Base-by-base conservation (phyloP, 352 stramenopile species). In the Phytophthora niederhauseri region DNA sequence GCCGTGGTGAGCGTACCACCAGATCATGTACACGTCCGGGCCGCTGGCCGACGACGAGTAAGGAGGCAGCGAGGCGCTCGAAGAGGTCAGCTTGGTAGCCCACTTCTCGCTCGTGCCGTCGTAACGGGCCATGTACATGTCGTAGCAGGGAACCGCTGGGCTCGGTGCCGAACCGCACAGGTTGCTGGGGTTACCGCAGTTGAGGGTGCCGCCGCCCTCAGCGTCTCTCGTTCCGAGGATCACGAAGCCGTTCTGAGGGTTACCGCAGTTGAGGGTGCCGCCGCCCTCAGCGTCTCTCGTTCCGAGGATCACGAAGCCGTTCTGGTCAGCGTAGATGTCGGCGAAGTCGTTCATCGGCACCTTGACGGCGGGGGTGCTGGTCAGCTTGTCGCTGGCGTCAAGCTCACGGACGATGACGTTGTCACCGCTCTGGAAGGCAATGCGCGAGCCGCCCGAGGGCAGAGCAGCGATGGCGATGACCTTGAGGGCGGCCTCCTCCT, bases 1-100 rank as follows among this genome's bases (percentile, higher is more conserved):
- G 11, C 79, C 79, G 66, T 87, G 79, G 57, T 87, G 79, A 0
- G 79, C 76, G 67, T 87, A 87, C 79, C 79, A 87, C 76, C 74
- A 87, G 67, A 87, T 78, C 79, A 87, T 87, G 55, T 66, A 87
- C 38, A 85, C 79, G 28, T 87, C 61, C 6, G 64, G 3, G 3
- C 76, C 79, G 0, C 76, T 83, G 46, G 66, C 75, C n/a, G 55
- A 73, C 6, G 64, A 68, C 65, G 79, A 87, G 67, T 84, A 84
- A 26, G 79, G 79, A 12, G 76, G 79, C 49, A 85, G 67, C 20
- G 66, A 63, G 2, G 78, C 41, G 57, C 78, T 85, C 17, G 78
- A 85, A 4, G 67, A 67, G 8, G 78, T 83, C 14, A 85, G 68
- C 59, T 85, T 85, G 26, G 78, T 83, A 17, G 76, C 78, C 78